Evolutionary conservation across 163 green algal genomes (phyloP), one percentile per base, ranked within the genome.

Genomic region (Scenedesmus sp.): DNA sequence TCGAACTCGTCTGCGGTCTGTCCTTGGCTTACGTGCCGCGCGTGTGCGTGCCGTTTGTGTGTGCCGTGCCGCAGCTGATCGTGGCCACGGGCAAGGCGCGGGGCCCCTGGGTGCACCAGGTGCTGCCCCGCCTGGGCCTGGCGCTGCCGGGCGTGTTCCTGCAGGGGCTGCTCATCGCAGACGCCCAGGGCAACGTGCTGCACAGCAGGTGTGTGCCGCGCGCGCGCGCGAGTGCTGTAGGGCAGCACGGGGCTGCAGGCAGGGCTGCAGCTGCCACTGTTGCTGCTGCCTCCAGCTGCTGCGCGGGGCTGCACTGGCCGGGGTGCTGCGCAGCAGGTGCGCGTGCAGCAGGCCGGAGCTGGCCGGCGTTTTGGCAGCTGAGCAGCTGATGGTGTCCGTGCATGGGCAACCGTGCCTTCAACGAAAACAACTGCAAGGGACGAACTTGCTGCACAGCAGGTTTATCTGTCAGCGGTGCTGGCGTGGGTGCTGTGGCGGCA

Each of bases 51-150:
- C 65, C 85, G 49, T 76, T 35, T 88, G 51, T 70, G 13, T 73
- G 12, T 85, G 9, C 20, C 6, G 16, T 2, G 18, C 20, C 86
- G 88, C 91, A 96, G 94, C 76, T 95, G n/a, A 83, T 96, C 13
- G 88, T 97, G 6, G 95, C 95, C 33, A 97, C 95, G 2, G 95
- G 95, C 72, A 97, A 97, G 89, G 94, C 95, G 3, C 91, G 94
- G 0, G 94, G 95, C 1, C 92, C 92, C 10, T 96, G 95, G 95
- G 85, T 88, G 22, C 35, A 46, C 7, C 76, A 94, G 10, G 90
- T 95, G 33, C 89, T 95, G 51, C 94, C 90, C 2, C 78, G 88
- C 30, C 86, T 96, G 24, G 78, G 81, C 26, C 90, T 91, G 43
- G 59, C 44, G 26, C 92, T 93, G 91, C 94, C 94, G 18, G 92